Evolutionary conservation across 1,284 basidiomycete species (phyloP).

Genomic region (Xanthoconium separans): DNA sequence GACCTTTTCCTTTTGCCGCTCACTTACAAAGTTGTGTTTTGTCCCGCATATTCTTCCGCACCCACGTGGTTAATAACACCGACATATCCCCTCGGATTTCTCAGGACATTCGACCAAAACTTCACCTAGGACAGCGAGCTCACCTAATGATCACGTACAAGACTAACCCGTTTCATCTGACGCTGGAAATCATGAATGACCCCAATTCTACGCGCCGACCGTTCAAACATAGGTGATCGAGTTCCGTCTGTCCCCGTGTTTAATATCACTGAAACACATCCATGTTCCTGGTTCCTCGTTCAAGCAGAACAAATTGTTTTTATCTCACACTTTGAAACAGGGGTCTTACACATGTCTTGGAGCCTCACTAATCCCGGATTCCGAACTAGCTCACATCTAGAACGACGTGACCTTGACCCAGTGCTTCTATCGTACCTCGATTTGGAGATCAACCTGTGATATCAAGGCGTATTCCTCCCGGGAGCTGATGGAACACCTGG

Average conservation of each 20-base stretch:
- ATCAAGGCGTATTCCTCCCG: too few species aligned
- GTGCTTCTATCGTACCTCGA: too few species aligned
- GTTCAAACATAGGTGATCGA: neutral
- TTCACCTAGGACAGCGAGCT: neutral
- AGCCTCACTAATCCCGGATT: too few species aligned
- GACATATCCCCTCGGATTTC: conserved; percentile 25
- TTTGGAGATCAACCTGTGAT: too few species aligned
- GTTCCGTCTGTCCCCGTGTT: neutral
- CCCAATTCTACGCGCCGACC: too few species aligned
- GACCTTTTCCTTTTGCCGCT: neutral
- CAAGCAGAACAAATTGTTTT: too few species aligned
- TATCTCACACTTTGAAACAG: conserved; percentile 11
- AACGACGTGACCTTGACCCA: too few species aligned
- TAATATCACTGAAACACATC: conserved; percentile 9
- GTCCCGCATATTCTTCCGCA: neutral
- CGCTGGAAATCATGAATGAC: too few species aligned
- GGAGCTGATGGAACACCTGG: too few species aligned
- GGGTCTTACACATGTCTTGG: neutral
- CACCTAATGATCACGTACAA: conserved; percentile 4
- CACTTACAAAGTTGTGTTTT: neutral
- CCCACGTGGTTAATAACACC: neutral
- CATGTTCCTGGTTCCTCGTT: neutral
- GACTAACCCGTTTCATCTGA: too few species aligned
- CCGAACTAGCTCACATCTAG: too few species aligned
- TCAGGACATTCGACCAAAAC: conserved; percentile 5